Evolutionary conservation across 164 flowering plant species (phyloP).

Genomic region (Liquidambar formosana): DNA sequence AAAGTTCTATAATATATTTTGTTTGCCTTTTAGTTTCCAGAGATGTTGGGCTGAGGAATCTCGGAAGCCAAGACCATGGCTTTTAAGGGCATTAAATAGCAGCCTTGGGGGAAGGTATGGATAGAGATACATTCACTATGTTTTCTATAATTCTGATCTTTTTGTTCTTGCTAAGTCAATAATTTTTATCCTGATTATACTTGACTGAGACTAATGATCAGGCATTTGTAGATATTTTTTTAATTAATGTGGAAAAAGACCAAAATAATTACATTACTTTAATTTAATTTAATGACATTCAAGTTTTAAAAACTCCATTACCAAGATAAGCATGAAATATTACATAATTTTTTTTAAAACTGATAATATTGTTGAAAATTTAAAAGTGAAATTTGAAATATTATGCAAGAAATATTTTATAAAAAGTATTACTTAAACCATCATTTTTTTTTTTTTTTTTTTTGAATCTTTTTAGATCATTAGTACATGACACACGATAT

Average conservation of each 20-base stretch:
- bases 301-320: neutral
- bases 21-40: slow-evolving; percentile 62
- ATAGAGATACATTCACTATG: neutral
- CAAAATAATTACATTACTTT: neutral
- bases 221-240: neutral
- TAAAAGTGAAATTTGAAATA: neutral
- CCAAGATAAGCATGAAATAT: too few relatives aligned
- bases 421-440: neutral
- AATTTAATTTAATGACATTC: neutral
- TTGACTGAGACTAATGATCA: neutral
- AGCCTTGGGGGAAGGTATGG: slow-evolving; percentile 87
- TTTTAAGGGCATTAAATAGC: slow-evolving; percentile 76
- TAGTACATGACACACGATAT: too few relatives aligned
- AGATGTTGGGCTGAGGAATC: slow-evolving; percentile 81
- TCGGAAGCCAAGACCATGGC: slow-evolving; percentile 82
- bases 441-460: too few relatives aligned
- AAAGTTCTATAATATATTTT: slow-evolving; percentile 10
- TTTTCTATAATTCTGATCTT: too few relatives aligned
- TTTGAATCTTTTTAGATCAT: too few relatives aligned
- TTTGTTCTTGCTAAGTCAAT: too few relatives aligned
- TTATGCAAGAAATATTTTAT: too few relatives aligned
- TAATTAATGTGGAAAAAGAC: too few relatives aligned
- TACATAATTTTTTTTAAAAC: too few relatives aligned
- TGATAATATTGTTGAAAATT: too few relatives aligned
- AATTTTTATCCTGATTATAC: neutral